Evolutionary conservation across 805 yeast genomes (phyloP).

Genomic region (Candida adriatica): DNA sequence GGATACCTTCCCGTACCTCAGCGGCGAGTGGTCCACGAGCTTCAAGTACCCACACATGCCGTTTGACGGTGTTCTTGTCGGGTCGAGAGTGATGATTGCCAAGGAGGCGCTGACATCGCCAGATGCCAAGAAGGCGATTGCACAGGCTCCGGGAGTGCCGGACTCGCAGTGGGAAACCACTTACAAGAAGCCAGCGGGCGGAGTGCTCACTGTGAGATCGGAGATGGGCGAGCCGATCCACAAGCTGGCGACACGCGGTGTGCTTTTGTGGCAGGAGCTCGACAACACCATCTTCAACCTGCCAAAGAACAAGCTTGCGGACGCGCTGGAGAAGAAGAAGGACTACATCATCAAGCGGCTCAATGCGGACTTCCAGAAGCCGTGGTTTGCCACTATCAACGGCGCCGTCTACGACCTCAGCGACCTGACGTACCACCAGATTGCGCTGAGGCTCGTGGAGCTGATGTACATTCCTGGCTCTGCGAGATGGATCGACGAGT

Average conservation of each 20-base stretch:
- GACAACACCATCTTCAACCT: constrained; percentile 88
- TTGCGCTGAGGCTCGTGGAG: constrained; percentile 80
- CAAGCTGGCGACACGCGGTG: constrained; percentile 97
- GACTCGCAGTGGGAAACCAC: constrained; percentile 91
- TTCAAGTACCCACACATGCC: constrained; percentile 98
- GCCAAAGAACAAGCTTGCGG: constrained; percentile 83
- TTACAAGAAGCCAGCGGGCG: constrained; percentile 94
- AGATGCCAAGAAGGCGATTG: constrained; percentile 90
- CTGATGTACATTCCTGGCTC: constrained; percentile 79
- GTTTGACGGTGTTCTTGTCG: constrained; percentile 92
- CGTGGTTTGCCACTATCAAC: constrained; percentile 82
- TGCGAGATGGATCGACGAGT: constrained; percentile 77
- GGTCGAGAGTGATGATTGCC: constrained; percentile 96
- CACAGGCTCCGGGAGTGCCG: constrained; percentile 82
- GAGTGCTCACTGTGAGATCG: constrained; percentile 90
- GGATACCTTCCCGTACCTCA: constrained; percentile 94
- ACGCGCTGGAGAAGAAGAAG: constrained; percentile 74
- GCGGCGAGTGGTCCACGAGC: constrained; percentile 91
- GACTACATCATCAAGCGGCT: constrained; percentile 78
- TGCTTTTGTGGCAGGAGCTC: constrained; percentile 92
- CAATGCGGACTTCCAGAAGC: constrained; percentile 94
- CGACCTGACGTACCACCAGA: constrained; percentile 94
- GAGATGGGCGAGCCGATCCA: constrained; percentile 99
- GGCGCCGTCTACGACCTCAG: constrained; percentile 83
- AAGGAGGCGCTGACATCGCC: constrained; percentile 92